phyloP scores from a whole-genome alignment of 1,284 basidiomycete genomes.

The Naganishia sp. region DNA sequence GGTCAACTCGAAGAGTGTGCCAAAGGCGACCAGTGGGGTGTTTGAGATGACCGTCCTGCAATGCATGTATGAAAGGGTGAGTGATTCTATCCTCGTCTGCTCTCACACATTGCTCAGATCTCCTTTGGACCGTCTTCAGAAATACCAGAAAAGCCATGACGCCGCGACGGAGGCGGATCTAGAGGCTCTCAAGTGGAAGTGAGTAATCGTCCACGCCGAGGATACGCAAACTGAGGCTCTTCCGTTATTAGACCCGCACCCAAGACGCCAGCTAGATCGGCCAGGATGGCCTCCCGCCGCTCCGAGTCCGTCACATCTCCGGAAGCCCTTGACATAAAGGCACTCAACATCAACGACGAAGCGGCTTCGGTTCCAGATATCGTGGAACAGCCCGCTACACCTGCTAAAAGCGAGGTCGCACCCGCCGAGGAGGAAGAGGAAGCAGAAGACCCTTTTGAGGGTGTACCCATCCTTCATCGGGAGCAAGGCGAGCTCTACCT shows the following conservation, averaged over 20 bases:
- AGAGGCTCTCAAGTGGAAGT: slow-evolving; percentile 76
- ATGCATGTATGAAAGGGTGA: slow-evolving; percentile 78
- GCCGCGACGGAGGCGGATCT: slow-evolving; percentile 67
- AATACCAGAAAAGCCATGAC: slow-evolving; percentile 73
- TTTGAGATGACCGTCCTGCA: slow-evolving; percentile 93
- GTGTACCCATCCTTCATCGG: slow-evolving; percentile 49
- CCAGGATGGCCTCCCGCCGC: slow-evolving; percentile 23
- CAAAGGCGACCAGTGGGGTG: slow-evolving; percentile 77
- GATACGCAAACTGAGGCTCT: too few species aligned
- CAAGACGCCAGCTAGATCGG: slow-evolving; percentile 28
- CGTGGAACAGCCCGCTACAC: slow-evolving; percentile 16
- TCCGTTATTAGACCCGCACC: slow-evolving; percentile 8
- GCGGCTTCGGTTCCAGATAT: slow-evolving; percentile 5
- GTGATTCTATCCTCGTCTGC: slow-evolving; percentile 20
- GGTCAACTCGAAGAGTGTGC: slow-evolving; percentile 58
- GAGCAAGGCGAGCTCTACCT: slow-evolving; percentile 61
- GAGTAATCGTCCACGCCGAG: slow-evolving; percentile 45
- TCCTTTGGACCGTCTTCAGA: slow-evolving; percentile 55
- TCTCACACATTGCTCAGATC: not conserved
- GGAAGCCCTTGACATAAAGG: slow-evolving; percentile 21
- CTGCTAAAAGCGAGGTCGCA: slow-evolving; percentile 14
- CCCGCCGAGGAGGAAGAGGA: slow-evolving; percentile 27
- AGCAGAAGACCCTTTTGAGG: slow-evolving; percentile 50
- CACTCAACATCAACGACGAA: slow-evolving; percentile 27
- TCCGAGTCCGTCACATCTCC: slow-evolving; percentile 14